Evolutionary conservation across 805 yeast species (phyloP).

Genomic region (Clavispora carvajalis): DNA sequence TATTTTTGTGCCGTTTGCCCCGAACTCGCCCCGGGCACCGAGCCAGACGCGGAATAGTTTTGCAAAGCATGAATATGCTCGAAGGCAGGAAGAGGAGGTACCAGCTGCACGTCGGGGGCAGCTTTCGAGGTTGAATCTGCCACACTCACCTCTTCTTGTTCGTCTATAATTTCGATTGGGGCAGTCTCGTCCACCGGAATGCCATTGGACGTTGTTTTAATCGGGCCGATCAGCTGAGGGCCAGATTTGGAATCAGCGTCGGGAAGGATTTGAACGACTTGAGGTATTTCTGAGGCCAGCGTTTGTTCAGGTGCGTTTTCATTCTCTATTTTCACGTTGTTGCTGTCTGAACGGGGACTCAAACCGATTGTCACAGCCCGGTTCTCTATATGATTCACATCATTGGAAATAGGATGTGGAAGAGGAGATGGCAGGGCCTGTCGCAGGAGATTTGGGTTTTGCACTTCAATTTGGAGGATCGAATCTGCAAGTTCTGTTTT

Average conservation of each 20-base stretch:
- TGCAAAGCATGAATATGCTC: too few species aligned
- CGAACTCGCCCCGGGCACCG: too few species aligned
- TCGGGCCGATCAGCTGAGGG: too few species aligned
- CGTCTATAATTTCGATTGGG: not conserved
- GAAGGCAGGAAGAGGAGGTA: too few species aligned
- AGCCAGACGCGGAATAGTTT: too few species aligned
- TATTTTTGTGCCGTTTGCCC: too few species aligned
- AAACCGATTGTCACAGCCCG: not conserved
- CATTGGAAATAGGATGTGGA: not conserved
- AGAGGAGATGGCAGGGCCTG: not conserved
- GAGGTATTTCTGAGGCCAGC: not conserved
- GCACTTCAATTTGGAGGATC: not conserved
- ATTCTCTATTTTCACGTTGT: not conserved
- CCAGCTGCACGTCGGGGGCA: not conserved
- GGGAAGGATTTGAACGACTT: not conserved
- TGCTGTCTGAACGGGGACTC: not conserved
- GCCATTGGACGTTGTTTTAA: not conserved
- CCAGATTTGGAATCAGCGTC: too few species aligned
- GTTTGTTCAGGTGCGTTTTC: not conserved
- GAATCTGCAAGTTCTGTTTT: not conserved
- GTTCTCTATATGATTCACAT: not conserved
- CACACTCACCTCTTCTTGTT: too few species aligned
- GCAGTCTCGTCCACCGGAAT: not conserved
- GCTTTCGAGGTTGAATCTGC: too few species aligned
- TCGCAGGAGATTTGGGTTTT: not conserved